Percentiles rank a stretch among this genome's conserved stretches.
phyloP scores from a whole-genome alignment of 345 rosid genomes.

The Dipteronia dyeriana region DNA sequence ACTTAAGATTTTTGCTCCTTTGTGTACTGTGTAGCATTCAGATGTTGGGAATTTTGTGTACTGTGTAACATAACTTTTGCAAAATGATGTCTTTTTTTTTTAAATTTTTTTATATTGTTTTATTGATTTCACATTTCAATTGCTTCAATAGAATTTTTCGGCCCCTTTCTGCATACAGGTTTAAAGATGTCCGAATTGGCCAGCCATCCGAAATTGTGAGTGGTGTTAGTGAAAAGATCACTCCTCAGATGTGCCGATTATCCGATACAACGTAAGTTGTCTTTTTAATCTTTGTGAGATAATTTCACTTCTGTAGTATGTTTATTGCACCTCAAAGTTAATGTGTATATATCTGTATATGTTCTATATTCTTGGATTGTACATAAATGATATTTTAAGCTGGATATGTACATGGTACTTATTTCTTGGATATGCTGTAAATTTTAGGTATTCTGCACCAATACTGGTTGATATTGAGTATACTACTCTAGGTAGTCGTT shows the following conservation, averaged over 20 bases:
- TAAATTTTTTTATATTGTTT: not conserved
- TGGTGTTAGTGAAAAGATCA: slow-evolving; percentile 37
- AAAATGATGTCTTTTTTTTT: not conserved
- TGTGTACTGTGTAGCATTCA: not conserved
- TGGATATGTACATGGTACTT: not conserved
- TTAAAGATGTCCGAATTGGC: slow-evolving; percentile 70
- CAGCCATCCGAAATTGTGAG: slow-evolving; percentile 46
- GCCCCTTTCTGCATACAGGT: slow-evolving; percentile 45
- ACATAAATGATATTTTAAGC: not conserved
- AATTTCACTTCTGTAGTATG: not conserved
- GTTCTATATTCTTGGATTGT: not conserved
- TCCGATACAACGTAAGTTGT: slow-evolving; percentile 70
- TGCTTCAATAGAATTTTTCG: not conserved
- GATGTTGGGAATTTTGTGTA: not conserved
- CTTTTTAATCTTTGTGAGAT: not conserved
- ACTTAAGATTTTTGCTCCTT: not conserved
- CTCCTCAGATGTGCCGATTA: slow-evolving; percentile 83
- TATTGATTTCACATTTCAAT: not conserved
- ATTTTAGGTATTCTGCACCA: slow-evolving; percentile 82
- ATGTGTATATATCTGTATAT: not conserved
- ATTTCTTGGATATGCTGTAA: slow-evolving; percentile 15
- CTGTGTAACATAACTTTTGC: not conserved
- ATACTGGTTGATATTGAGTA: slow-evolving; percentile 74
- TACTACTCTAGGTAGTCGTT: slow-evolving; percentile 54
- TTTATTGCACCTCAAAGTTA: not conserved